A percentile compares a stretch with the other conserved stretches of the same genome.
These are phyloP conservation scores for Pseudogymnoascus sp. DNA, from an alignment of 2,329 filamentous ascomycete species.

Conservation along the genomic window DNA sequence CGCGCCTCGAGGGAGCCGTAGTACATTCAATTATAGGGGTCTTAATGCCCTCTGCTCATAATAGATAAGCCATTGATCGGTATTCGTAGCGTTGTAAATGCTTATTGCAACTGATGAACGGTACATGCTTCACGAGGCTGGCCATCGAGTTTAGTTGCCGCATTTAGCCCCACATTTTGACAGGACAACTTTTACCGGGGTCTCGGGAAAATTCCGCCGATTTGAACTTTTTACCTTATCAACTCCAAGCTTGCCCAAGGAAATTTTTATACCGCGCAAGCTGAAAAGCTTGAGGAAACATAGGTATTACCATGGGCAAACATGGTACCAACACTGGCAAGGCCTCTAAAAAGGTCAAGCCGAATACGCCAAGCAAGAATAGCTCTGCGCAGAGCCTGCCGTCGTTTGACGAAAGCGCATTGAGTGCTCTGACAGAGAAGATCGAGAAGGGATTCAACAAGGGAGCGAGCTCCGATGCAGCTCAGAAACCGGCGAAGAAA, in stretches of 20 bases:
- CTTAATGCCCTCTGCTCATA: constrained; percentile 1
- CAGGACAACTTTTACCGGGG: constrained; percentile 9
- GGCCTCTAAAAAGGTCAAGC: constrained; percentile 22
- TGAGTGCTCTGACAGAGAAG: constrained; percentile 48
- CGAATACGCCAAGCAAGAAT: constrained; percentile 20
- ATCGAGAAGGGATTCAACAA: constrained; percentile 48
- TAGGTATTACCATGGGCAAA: constrained; percentile 23
- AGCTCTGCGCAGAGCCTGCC: constrained; percentile 25
- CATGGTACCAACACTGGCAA: constrained; percentile 23
- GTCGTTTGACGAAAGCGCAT: constrained; percentile 42
- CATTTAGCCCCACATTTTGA: constrained; percentile 2
- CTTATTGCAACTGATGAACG: not conserved
- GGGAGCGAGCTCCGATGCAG: constrained; percentile 16
- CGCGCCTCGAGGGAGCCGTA: not conserved
- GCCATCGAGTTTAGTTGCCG: constrained; percentile 2
- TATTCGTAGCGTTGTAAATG: not conserved
- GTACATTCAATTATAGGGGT: not conserved
- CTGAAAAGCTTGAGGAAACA: constrained; percentile 5
- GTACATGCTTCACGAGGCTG: constrained; percentile 2
- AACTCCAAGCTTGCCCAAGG: constrained; percentile 9
- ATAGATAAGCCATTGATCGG: not conserved
- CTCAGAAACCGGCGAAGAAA: constrained; percentile 25
- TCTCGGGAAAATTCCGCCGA: constrained; percentile 14
- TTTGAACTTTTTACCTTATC: constrained; percentile 11
- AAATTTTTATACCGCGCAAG: constrained; percentile 5